Evolutionary conservation across 805 yeast species (phyloP).

Genomic region (Lipomyces sp.): DNA sequence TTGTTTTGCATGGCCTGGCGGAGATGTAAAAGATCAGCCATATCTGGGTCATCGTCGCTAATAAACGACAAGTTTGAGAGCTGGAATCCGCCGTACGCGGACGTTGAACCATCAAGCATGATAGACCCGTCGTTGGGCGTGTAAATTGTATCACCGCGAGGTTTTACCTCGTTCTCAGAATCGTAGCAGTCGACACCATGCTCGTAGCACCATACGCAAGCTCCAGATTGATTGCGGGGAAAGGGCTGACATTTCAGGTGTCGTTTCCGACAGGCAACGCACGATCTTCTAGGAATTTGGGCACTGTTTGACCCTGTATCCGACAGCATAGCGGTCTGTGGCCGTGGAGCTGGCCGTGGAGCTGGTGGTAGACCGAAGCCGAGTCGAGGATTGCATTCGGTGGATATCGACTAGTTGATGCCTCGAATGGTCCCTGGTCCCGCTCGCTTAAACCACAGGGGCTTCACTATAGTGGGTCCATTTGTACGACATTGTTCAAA

Average conservation of each 20-base stretch:
- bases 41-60: slow-evolving; percentile 17
- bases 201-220: slow-evolving; percentile 28
- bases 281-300: slow-evolving; percentile 13
- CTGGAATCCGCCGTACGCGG: slow-evolving; percentile 29
- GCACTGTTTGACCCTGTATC: not conserved
- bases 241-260: slow-evolving; percentile 24
- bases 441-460: too few relatives aligned
- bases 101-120: slow-evolving; percentile 27
- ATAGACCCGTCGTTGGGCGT: slow-evolving; percentile 18
- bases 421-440: too few relatives aligned
- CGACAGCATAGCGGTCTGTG: not conserved
- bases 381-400: too few relatives aligned
- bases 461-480: too few relatives aligned
- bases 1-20: slow-evolving; percentile 25
- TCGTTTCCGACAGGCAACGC: slow-evolving; percentile 27
- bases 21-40: slow-evolving; percentile 13
- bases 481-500: too few relatives aligned
- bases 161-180: slow-evolving; percentile 20
- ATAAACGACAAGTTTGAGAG: slow-evolving; percentile 24
- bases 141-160: slow-evolving; percentile 10
- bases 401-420: too few relatives aligned
- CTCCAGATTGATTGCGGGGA: slow-evolving; percentile 16
- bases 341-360: not conserved
- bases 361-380: too few relatives aligned
- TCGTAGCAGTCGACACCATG: slow-evolving; percentile 29